Base-by-base conservation (phyloP, 257 asterid genomes). In the Solanum lignicaule region DNA sequence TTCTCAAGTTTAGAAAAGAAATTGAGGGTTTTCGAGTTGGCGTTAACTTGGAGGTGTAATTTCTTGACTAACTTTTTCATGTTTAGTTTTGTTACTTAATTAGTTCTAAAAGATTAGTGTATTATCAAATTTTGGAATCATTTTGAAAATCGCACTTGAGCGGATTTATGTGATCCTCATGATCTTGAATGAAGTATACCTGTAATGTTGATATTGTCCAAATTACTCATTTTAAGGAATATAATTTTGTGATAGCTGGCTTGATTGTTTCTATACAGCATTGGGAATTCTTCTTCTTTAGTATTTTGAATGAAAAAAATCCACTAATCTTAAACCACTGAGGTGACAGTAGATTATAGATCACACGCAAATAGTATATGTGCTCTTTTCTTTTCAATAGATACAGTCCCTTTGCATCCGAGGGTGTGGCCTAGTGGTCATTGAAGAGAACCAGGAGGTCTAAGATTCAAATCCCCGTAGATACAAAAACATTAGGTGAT, bases 1-100 rank as follows among this genome's bases (percentile, higher is more conserved):
- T 95, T 89, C 87, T 95, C 74, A 95, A 97, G 92, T 95, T 97
- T 85, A 91, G 99, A 81, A 97, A 91, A 91, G 93, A 95, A 91
- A 83, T 91, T 85, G 94, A 95, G 91, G 98, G 98, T 36, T 89
- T 91, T 86, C 98, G 98, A 20, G 89, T 95, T 74, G 98, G 99
- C 85, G 90, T 95, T 88, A 97, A 97, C 88, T 86, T 95, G 86
- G 98, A 95, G 99, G 98, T 95, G 41, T 94, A 85, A 66, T 87
- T 60, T n/a, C 69, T 72, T 23, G 66, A 35, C 83, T 33, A 5
- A 65, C 33, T 7, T 58, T 20, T 31, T 18, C 33, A 7, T 69
- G n/a, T 69, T 69, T 29, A 3, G 76, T 29, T 69, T 75, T 75
- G 83, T 23, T 38, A 75, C 7, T 75, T n/a, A 38, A 65, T 6